Evolutionary conservation across 2,329 filamentous ascomycete genomes (phyloP).

Genomic region (Trichoderma cornu-damae): DNA sequence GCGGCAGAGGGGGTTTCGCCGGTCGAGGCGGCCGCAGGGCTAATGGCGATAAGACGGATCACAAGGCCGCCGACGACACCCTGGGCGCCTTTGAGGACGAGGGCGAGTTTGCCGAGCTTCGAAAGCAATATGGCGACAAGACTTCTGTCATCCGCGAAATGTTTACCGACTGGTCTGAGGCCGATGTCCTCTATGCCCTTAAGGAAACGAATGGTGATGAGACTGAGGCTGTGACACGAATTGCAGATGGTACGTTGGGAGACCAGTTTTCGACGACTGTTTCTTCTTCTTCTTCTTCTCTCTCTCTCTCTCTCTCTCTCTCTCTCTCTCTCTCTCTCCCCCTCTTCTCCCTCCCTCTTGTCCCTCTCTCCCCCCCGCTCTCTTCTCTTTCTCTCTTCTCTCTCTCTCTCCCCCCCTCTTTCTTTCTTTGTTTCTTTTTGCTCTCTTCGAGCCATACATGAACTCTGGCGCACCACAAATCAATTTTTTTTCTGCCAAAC

Average conservation of each 20-base stretch:
- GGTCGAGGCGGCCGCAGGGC: slow-evolving; percentile 67
- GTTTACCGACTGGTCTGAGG: slow-evolving; percentile 92
- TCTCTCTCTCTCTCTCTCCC: slow-evolving; percentile 19
- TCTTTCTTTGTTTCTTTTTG: not conserved
- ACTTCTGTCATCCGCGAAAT: slow-evolving; percentile 82
- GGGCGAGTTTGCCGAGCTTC: slow-evolving; percentile 84
- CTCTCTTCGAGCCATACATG: slow-evolving; percentile 22
- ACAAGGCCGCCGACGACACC: slow-evolving; percentile 54
- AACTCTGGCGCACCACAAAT: slow-evolving; percentile 18
- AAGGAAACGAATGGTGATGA: slow-evolving; percentile 82
- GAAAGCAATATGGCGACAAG: slow-evolving; percentile 79
- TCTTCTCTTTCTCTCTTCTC: not conserved
- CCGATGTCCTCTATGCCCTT: slow-evolving; percentile 87
- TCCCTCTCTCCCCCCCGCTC: slow-evolving; percentile 22
- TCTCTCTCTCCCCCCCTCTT: not conserved
- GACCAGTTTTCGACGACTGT: not conserved
- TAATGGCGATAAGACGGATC: slow-evolving; percentile 63
- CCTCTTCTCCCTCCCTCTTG: not conserved
- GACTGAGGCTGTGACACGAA: slow-evolving; percentile 68
- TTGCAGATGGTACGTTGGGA: slow-evolving; percentile 61
- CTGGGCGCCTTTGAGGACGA: slow-evolving; percentile 66
- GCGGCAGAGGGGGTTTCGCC: slow-evolving; percentile 72
- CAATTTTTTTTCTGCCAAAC: slow-evolving; percentile 19
- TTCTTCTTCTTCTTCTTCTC: not conserved
- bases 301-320: not conserved